phyloP scores from a whole-genome alignment of 2,329 filamentous ascomycete genomes.

The Helminthosporium solani region DNA sequence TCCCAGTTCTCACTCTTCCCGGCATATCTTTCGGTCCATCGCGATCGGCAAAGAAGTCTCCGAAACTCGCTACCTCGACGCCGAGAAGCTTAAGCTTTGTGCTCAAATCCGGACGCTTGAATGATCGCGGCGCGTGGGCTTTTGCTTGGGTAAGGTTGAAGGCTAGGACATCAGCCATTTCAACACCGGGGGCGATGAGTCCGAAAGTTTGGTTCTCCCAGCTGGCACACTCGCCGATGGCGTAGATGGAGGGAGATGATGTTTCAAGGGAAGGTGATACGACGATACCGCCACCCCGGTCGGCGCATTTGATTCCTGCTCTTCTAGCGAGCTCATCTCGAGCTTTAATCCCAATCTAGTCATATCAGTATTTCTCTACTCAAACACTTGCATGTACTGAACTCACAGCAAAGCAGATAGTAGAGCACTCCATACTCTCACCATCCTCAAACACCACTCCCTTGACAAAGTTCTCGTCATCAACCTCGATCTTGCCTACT shows the following conservation, averaged over 20 bases:
- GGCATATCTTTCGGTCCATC: slow-evolving; percentile 79
- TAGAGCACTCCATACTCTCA: slow-evolving; percentile 72
- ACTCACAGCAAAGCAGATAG: slow-evolving; percentile 75
- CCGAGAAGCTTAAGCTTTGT: slow-evolving; percentile 89
- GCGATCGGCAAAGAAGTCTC: slow-evolving; percentile 87
- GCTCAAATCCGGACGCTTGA: slow-evolving; percentile 82
- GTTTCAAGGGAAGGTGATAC: slow-evolving; percentile 68
- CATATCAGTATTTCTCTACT: slow-evolving; percentile 7
- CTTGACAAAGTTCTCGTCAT: slow-evolving; percentile 65
- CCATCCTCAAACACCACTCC: slow-evolving; percentile 82
- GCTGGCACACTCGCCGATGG: slow-evolving; percentile 87
- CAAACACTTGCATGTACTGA: slow-evolving; percentile 5
- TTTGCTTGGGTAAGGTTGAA: slow-evolving; percentile 88
- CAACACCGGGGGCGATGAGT: slow-evolving; percentile 83
- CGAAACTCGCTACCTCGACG: slow-evolving; percentile 89
- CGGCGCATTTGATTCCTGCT: slow-evolving; percentile 70
- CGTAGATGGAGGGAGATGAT: slow-evolving; percentile 72
- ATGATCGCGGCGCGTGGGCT: slow-evolving; percentile 66
- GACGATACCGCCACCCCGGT: slow-evolving; percentile 74
- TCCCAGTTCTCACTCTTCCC: slow-evolving; percentile 51
- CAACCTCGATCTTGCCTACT: slow-evolving; percentile 70
- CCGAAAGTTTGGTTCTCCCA: slow-evolving; percentile 87
- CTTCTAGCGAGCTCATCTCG: slow-evolving; percentile 72
- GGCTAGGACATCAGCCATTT: slow-evolving; percentile 88
- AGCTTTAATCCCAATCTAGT: slow-evolving; percentile 73